Evolutionary conservation across 2,329 filamentous ascomycete genomes (phyloP), one percentile per base, ranked within the genome.

Genomic region (Verticillium nonalfalfae): DNA sequence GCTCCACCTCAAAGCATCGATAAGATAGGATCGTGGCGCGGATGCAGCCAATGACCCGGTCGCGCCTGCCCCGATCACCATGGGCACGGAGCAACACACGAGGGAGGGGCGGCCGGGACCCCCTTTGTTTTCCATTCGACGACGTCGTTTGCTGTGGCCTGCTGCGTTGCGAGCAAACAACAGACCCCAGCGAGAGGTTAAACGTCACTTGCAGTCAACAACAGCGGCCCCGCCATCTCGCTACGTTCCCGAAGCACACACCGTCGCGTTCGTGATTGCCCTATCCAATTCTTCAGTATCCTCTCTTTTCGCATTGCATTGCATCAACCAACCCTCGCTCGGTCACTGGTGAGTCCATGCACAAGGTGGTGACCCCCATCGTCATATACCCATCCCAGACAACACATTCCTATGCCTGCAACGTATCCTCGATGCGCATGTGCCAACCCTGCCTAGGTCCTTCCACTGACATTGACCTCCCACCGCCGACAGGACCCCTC

Each of bases 91-190:
- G 58, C 58, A 59, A 50, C 40, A 50, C 40, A n/a, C n/a, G 40
- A 50, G 54, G 58, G 40, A 55, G 58, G 31, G 54, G 54, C 58
- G 38, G 40, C 35, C 26, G 26, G 57, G 58, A 34, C 15, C 40
- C 58, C 58, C 34, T 54, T 59, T 58, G 57, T 40, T 52, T 36
- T 45, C 36, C 58, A 33, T 33, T 59, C 57, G 57, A 58, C 57
- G 33, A n/a, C n/a, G n/a, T 50, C 57, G 40, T 40, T 39, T 21
- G 26, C 26, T 26, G 26, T 26, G 15, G 34, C 55, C 26, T 15
- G 15, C 3, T 21, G 15, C 39, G 15, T 7, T 21, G 15, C n/a
- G 3, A 26, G 21, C n/a, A n/a, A 50, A 50, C 40, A 50, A 50
- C 40, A 50, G 40, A n/a, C 40, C 40, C 35, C 11, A 36, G 7